A percentile compares a stretch with the other conserved stretches of the same genome.
Conservation (phyloP, 2,329 filamentous ascomycete species). For the Colletotrichum orbiculare region DNA sequence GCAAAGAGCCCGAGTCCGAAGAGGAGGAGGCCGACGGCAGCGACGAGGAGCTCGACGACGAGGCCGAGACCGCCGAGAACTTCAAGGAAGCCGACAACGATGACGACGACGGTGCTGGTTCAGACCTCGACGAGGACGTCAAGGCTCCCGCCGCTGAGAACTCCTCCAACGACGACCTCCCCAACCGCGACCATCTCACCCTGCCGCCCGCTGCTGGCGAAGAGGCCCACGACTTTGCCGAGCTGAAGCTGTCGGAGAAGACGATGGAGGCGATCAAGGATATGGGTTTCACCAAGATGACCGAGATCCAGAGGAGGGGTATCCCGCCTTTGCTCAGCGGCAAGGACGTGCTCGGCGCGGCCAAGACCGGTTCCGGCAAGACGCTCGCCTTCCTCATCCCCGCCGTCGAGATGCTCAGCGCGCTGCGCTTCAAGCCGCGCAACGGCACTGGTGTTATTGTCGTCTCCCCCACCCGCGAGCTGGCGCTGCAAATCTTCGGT, state of each 20-base stretch:
- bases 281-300: constrained; percentile 97
- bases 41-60: constrained; percentile 45
- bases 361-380: constrained; percentile 96
- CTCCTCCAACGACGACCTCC: constrained; percentile 40
- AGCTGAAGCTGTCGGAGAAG: constrained; percentile 87
- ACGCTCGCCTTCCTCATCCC: constrained; percentile 95
- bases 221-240: constrained; percentile 77
- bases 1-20: constrained; percentile 43
- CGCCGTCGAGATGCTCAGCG: constrained; percentile 90
- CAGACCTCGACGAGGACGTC: constrained; percentile 41
- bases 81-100: constrained; percentile 43
- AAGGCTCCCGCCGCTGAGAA: constrained; percentile 6
- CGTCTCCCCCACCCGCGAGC: constrained; percentile 91
- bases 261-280: constrained; percentile 88
- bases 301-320: constrained; percentile 87
- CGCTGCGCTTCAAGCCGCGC: constrained; percentile 91
- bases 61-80: constrained; percentile 41
- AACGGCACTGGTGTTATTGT: constrained; percentile 94
- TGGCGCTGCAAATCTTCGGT: constrained; percentile 95
- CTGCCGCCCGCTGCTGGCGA: constrained; percentile 65
- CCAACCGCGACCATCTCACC: constrained; percentile 54
- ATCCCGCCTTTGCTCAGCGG: constrained; percentile 92
- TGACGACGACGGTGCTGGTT: constrained; percentile 40
- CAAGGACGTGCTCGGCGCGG: constrained; percentile 91
- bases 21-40: constrained; percentile 41